Conservation (phyloP, 306 rosid genomes). For the Prinsepia uniflora region DNA sequence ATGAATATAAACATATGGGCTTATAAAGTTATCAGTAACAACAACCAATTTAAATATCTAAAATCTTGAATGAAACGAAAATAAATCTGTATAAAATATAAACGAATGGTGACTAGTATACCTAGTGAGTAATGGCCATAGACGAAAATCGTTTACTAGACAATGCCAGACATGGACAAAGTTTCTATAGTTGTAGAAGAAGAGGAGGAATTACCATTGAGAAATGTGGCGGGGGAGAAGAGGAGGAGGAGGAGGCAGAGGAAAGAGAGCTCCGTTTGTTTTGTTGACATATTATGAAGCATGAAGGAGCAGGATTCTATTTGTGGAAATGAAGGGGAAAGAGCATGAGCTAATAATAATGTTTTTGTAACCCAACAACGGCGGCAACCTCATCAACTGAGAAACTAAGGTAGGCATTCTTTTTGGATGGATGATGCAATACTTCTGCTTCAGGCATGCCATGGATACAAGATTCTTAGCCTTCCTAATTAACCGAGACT, state of each 20-base stretch:
- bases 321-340: conserved; percentile 29
- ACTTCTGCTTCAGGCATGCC: conserved; percentile 53
- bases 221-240: conserved; percentile 36
- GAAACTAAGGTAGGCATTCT: conserved; percentile 15
- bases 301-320: conserved; percentile 32
- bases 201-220: conserved; percentile 40
- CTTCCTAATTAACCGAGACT: conserved; percentile 23
- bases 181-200: not conserved
- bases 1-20: too few relatives aligned
- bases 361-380: conserved; percentile 41
- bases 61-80: too few relatives aligned
- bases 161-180: not conserved
- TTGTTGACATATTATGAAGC: conserved; percentile 22
- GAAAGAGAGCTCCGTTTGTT: conserved; percentile 41
- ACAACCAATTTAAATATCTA: too few relatives aligned
- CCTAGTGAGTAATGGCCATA: too few relatives aligned
- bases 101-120: too few relatives aligned
- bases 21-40: too few relatives aligned
- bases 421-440: conserved; percentile 31
- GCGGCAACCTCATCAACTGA: conserved; percentile 21
- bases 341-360: not conserved
- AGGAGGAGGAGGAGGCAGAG: conserved; percentile 41
- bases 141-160: too few relatives aligned
- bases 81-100: too few relatives aligned
- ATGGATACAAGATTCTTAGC: conserved; percentile 45